Evolutionary conservation across 306 rosid genomes (phyloP), one percentile per base, ranked within the genome.

Genomic region (Vigna angularis): DNA sequence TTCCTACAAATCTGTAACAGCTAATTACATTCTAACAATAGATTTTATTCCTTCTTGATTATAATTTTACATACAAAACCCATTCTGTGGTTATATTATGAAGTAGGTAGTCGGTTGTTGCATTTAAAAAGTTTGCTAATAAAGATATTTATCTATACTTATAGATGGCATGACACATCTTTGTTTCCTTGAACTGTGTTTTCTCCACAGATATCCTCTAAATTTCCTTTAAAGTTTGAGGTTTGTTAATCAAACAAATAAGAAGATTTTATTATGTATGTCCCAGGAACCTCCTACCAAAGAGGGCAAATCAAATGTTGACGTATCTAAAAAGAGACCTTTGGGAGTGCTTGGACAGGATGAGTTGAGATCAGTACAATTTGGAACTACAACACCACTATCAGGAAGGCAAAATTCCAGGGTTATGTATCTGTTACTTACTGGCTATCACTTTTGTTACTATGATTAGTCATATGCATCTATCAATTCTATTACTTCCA

Each of bases 271-370:
- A 20, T 63, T 56, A 30, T 66, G 75, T 68, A 51, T 59, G 17
- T 83, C 44, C 79, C 85, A 91, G 97, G 91, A 85, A 70, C 96
- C 85, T 67, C 79, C 88, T 84, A 78, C 75, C 7, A 65, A 73
- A 80, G 85, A 84, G 67, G 80, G 79, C 73, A 75, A 85, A 68
- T 82, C 83, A 78, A 77, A 57, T 63, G 34, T 56, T 76, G 97
- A 85, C 49, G 83, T 70, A 49, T 79, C 87, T 38, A 86, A 70
- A 80, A 88, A 88, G 84, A 89, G 87, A 80, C 64, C 89, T 69
- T 56, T 72, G 66, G 87, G 49, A 82, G 84, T 70, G 64, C 76
- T 79, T 53, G 81, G 30, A 75, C 59, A 72, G 8, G 87, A 88
- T 77, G 63, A 66, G 84, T 96, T 91, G 80, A 83, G 91, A 76